A percentile compares a stretch with the other conserved stretches of the same genome.
Evolutionary conservation across 2,329 filamentous ascomycete species (phyloP).

Genomic region (Chrysoporthe puriensis): DNA sequence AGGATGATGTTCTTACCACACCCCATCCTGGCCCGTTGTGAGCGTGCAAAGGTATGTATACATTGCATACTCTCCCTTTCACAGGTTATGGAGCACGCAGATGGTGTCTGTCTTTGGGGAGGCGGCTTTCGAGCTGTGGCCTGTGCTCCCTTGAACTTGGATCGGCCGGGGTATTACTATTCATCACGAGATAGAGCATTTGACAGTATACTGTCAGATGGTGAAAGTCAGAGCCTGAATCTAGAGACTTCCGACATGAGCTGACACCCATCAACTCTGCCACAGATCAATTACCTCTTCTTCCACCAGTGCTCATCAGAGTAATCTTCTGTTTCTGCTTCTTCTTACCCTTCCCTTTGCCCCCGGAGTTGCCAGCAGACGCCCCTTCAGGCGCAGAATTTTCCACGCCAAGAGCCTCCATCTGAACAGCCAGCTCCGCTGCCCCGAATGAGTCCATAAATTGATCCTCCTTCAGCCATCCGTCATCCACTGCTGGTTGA

Average conservation of each 20-base stretch:
- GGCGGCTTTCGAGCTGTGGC: not conserved
- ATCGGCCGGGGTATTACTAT: not conserved
- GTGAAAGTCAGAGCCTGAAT: not conserved
- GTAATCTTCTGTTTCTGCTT: constrained; percentile 76
- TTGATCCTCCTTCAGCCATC: constrained; percentile 83
- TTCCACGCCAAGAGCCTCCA: constrained; percentile 56
- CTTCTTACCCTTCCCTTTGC: constrained; percentile 54
- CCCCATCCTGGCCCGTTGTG: not conserved
- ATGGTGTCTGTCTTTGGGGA: not conserved
- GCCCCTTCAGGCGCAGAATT: constrained; percentile 29
- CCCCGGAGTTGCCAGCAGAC: constrained; percentile 31
- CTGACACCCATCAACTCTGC: not conserved
- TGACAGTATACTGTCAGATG: not conserved
- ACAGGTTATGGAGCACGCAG: not conserved
- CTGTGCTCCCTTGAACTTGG: not conserved
- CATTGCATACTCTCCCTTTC: not conserved
- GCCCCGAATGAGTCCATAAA: constrained; percentile 70
- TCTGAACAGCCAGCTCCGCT: constrained; percentile 63
- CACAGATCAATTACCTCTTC: constrained; percentile 45
- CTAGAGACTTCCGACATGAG: not conserved
- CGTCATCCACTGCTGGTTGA: constrained; percentile 61
- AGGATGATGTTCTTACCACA: not conserved
- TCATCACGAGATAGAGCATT: not conserved
- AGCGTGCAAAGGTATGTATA: not conserved
- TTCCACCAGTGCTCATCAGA: constrained; percentile 69